A percentile compares a stretch with the other conserved stretches of the same genome.
Conservation (phyloP, 345 rosid genomes). For the Populus pruinosa region DNA sequence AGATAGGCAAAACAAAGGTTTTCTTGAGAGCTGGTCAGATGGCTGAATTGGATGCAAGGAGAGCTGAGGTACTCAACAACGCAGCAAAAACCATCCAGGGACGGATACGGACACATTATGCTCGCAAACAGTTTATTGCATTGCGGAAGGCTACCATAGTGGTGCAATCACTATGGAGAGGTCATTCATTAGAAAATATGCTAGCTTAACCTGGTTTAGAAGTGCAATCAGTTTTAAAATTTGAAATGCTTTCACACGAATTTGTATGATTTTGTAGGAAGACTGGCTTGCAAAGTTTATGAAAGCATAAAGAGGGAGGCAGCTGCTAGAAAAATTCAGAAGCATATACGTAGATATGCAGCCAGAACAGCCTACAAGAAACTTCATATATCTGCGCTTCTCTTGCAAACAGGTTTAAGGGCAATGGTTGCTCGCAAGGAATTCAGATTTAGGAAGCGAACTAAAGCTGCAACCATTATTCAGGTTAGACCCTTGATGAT, state of each 20-base stretch:
- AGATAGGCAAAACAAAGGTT: conserved; percentile 94
- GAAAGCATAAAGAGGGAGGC: conserved; percentile 48
- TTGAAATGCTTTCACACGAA: conserved; percentile 5
- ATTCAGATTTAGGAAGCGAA: conserved; percentile 54
- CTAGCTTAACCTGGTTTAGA: background rate
- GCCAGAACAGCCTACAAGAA: conserved; percentile 51
- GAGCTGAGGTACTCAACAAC: conserved; percentile 67
- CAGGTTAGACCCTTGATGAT: conserved; percentile 39
- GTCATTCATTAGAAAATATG: conserved; percentile 29
- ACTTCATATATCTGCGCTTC: conserved; percentile 47
- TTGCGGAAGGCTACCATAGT: conserved; percentile 55
- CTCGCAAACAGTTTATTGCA: conserved; percentile 69
- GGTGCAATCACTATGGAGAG: conserved; percentile 67
- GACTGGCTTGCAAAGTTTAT: conserved; percentile 55
- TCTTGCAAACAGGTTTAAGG: conserved; percentile 63
- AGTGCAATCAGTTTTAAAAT: background rate
- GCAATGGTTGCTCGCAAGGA: conserved; percentile 64
- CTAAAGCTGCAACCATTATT: conserved; percentile 62
- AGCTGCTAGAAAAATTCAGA: conserved; percentile 71
- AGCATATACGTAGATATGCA: conserved; percentile 45
- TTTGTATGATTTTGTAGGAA: conserved; percentile 40
- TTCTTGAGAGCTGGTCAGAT: conserved; percentile 98
- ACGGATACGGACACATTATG: conserved; percentile 59
- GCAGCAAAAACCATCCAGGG: conserved; percentile 89
- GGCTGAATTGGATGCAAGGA: conserved; percentile 94